Evolutionary conservation across 768 basidiomycete species (phyloP).

Genomic region (Trametes meyenii): DNA sequence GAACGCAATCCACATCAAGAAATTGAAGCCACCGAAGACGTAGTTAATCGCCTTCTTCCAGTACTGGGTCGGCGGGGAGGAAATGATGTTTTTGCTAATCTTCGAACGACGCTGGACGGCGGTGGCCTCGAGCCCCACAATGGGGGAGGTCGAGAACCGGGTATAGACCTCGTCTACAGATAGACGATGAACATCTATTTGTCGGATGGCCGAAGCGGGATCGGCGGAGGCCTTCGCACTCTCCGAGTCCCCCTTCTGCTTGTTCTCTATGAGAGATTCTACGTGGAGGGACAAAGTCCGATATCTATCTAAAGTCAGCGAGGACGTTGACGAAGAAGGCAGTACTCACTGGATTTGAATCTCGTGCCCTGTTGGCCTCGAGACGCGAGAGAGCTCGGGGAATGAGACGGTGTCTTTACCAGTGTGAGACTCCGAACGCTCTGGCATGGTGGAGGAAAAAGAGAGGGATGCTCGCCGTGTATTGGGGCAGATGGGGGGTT

Average conservation of each 20-base stretch:
- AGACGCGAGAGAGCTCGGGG: background rate
- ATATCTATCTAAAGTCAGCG: slow-evolving; percentile 34
- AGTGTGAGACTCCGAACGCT: background rate
- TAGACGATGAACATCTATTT: slow-evolving; percentile 55
- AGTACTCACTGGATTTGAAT: slow-evolving; percentile 15
- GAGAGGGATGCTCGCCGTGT: background rate
- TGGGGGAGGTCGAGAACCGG: slow-evolving; percentile 46
- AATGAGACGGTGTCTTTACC: background rate
- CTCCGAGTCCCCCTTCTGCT: slow-evolving; percentile 12
- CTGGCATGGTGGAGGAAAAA: background rate
- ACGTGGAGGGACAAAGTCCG: slow-evolving; percentile 52
- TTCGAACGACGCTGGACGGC: slow-evolving; percentile 35
- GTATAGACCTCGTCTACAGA: slow-evolving; percentile 44
- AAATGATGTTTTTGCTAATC: slow-evolving; percentile 48
- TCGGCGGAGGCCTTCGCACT: no score
- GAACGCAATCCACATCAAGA: slow-evolving; percentile 57
- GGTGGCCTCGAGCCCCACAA: slow-evolving; percentile 48
- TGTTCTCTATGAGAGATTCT: slow-evolving; percentile 32
- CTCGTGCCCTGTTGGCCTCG: background rate
- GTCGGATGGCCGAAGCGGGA: slow-evolving; percentile 42
- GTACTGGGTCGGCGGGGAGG: slow-evolving; percentile 49
- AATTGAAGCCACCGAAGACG: slow-evolving; percentile 61
- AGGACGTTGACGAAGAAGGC: background rate
- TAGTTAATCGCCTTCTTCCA: slow-evolving; percentile 55
- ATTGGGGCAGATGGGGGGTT: background rate